Evolutionary conservation across 805 yeast species (phyloP), one percentile per base, ranked within the genome.

Genomic region (Saccharomycopsis javanensis): DNA sequence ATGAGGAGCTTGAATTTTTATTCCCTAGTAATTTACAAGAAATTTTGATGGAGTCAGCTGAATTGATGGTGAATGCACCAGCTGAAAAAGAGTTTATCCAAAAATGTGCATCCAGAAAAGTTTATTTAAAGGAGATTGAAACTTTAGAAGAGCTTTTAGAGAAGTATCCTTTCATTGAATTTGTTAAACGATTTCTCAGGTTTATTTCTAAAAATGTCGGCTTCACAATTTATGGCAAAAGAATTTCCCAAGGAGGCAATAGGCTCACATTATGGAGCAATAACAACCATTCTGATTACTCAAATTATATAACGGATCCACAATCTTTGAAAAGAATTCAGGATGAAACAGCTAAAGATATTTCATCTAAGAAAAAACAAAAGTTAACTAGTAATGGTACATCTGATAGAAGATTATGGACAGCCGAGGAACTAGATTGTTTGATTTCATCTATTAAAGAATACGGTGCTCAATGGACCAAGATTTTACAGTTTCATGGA

Each of bases 401-500:
- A 15, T 23, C 72, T 4, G 65, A 75, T 53, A 72, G 96, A 60
- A 72, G 94, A 54, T 79, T 86, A 3, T 94, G 99, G 99, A 81
- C 95, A 0, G 74, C 81, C 58, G 91, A 84, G 37, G 99, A 94
- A 68, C 98, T 94, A 66, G 81, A 79, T 34, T 94, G 97, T 0
- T 75, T 94, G 25, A 72, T 86, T 30, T 83, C 82, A 55, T 98
- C 97, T 0, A 74, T 94, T 58, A 86, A 86, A 62, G 69, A 68
- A 20, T 81, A 85, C 62, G 99, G 99, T 1, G 96, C 98, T 0
- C 88, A 86, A 63, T 94, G 99, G 99, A 77, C 96, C 1, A 86
- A 86, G 56, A 94, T 94, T 55, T 71, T 92, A 51, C 96, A 88
- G 65, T 71, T 86, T n/a, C 87, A 86, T 68, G 99, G 99, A 1